Evolutionary conservation across 805 yeast species (phyloP), one percentile per base, ranked within the genome.

Genomic region (Candida quercuum): DNA sequence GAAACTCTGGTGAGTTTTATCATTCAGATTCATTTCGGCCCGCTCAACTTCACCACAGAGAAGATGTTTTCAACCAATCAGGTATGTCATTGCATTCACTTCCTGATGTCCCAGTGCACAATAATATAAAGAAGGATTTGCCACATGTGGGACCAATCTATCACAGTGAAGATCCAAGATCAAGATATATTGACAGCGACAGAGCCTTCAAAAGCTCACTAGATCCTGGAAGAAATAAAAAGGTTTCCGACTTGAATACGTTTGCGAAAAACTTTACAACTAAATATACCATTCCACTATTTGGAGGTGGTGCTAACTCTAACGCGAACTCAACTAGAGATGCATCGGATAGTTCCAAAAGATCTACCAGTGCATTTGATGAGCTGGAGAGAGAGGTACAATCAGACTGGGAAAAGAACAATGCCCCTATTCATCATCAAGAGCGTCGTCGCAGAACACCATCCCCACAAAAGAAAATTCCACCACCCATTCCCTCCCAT

Each of bases 301-400:
- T 46, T 38, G 39, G 47, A 14, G 29, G 18, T 6, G 17, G 29
- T n/a, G 11, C 8, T 13, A 15, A n/a, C 8, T n/a, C n/a, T n/a
- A n/a, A n/a, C n/a, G n/a, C n/a, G n/a, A n/a, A n/a, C 5, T 27
- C 32, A 11, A 33, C 28, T 11, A 31, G 21, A 14, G 36, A 29
- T 6, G 22, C 13, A 26, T 13, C 26, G 7, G 32, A 27, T 26
- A 10, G 22, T 3, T 22, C 34, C 7, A 21, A 28, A 12, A 20
- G 21, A 6, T 20, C 32, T 13, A 32, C 48, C 14, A 49, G 53
- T 32, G 51, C 55, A 6, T 59, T 60, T 40, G 65, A 59, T 40
- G 60, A 57, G 29, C 37, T 60, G 8, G 63, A 59, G 30, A 50
- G 59, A 35, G 60, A 59, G 33, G 63, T 60, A 1, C 63, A 56